Percentiles rank a stretch among this genome's conserved stretches.
These are phyloP conservation scores for Phaeosphaeria sp. DNA, from an alignment of 2,329 filamentous ascomycete genomes.

Conservation along the genomic window DNA sequence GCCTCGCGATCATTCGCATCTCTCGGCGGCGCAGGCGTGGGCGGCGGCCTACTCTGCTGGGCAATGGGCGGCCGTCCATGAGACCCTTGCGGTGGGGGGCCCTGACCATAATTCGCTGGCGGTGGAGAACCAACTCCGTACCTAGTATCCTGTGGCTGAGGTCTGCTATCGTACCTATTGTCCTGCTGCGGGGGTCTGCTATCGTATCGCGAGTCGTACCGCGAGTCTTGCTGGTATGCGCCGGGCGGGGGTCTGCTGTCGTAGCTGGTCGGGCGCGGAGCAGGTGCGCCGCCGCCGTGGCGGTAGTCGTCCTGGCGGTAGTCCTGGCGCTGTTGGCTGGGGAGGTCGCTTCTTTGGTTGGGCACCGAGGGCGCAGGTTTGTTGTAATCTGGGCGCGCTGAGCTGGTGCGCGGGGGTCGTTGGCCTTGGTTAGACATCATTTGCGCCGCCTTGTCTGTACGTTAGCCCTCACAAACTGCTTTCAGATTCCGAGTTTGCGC, in stretches of 20 bases:
- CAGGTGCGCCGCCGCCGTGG: slow-evolving; percentile 25
- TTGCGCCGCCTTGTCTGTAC: slow-evolving; percentile 47
- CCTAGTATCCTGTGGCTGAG: slow-evolving; percentile 21
- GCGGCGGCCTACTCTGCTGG: slow-evolving; percentile 50
- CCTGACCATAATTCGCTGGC: slow-evolving; percentile 59
- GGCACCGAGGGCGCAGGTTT: slow-evolving; percentile 50
- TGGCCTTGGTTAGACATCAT: slow-evolving; percentile 40
- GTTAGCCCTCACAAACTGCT: background rate
- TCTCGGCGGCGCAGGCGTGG: slow-evolving; percentile 58
- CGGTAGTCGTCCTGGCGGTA: slow-evolving; percentile 48
- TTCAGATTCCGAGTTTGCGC: slow-evolving; percentile 29
- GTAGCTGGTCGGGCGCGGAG: slow-evolving; percentile 29
- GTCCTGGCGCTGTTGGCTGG: slow-evolving; percentile 5
- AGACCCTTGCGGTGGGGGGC: slow-evolving; percentile 66
- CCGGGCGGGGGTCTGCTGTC: slow-evolving; percentile 45
- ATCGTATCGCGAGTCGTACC: slow-evolving; percentile 34
- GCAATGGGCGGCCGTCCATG: slow-evolving; percentile 67
- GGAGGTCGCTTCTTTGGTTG: slow-evolving; percentile 25
- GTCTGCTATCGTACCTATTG: background rate
- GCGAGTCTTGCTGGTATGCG: slow-evolving; percentile 45
- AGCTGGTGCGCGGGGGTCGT: slow-evolving; percentile 44
- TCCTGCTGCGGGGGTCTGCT: slow-evolving; percentile 13
- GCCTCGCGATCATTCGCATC: slow-evolving; percentile 71
- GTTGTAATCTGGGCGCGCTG: slow-evolving; percentile 50
- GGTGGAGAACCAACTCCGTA: slow-evolving; percentile 55